Conservation (phyloP, 2,329 filamentous ascomycete genomes). For the Aspergillus fumigatus region DNA sequence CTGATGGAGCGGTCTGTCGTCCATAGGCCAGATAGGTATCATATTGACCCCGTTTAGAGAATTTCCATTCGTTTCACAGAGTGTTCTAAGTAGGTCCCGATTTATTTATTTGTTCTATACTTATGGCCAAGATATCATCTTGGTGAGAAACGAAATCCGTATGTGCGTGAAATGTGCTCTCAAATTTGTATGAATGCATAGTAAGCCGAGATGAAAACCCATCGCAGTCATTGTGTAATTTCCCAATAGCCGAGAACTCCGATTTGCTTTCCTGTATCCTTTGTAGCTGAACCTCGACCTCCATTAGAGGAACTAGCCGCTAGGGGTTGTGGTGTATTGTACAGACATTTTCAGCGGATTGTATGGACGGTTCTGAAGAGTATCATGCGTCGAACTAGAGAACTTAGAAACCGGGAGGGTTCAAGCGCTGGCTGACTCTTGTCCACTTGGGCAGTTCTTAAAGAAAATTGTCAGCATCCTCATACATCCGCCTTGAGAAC, state of each 20-base stretch:
- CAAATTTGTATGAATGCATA: conserved; percentile 22
- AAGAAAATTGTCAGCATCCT: neutral
- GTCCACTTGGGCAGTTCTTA: conserved; percentile 88
- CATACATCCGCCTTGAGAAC: neutral
- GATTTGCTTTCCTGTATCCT: conserved; percentile 22
- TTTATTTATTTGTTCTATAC: conserved; percentile 8
- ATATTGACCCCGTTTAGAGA: conserved; percentile 1
- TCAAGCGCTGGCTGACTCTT: conserved; percentile 85
- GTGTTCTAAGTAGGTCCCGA: neutral
- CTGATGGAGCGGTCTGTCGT: neutral
- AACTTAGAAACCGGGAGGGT: conserved; percentile 83
- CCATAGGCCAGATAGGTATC: neutral
- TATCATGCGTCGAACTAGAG: neutral
- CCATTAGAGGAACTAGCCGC: neutral
- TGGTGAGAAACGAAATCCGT: conserved; percentile 7
- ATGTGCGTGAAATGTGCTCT: conserved; percentile 17
- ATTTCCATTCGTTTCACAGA: neutral
- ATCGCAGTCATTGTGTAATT: conserved; percentile 17
- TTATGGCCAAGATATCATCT: conserved; percentile 1
- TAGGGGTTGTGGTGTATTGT: conserved; percentile 23
- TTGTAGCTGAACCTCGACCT: conserved; percentile 12
- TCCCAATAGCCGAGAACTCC: conserved; percentile 33
- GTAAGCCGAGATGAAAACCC: conserved; percentile 14
- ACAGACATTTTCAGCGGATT: conserved; percentile 19
- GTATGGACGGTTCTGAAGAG: conserved; percentile 3